Conservation (phyloP, 768 basidiomycete species). For the Pleurotus sapidus region DNA sequence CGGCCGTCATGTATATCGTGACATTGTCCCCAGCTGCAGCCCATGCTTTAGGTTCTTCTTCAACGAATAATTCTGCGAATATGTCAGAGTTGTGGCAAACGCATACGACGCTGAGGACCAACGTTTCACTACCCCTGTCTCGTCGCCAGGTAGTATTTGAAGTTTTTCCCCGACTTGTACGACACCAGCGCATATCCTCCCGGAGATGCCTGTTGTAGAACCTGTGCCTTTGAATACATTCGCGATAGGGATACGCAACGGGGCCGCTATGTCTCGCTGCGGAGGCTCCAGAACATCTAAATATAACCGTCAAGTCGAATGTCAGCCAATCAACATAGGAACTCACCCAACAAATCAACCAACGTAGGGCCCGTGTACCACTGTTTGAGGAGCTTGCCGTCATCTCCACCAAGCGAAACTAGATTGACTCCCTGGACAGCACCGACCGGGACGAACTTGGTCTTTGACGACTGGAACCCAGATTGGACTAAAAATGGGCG, state of each 20-base stretch:
- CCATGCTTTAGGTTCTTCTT: conserved; percentile 77
- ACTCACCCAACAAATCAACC: conserved; percentile 75
- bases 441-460: conserved; percentile 82
- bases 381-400: conserved; percentile 41
- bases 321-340: not conserved
- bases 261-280: conserved; percentile 65
- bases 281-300: conserved; percentile 84
- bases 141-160: conserved; percentile 89
- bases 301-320: not conserved
- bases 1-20: conserved; percentile 77
- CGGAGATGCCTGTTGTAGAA: conserved; percentile 74
- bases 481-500: conserved; percentile 83
- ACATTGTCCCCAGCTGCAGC: conserved; percentile 88
- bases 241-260: conserved; percentile 85
- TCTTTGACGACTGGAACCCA: conserved; percentile 79
- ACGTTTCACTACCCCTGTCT: conserved; percentile 78
- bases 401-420: conserved; percentile 43
- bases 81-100: not conserved
- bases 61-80: conserved; percentile 75
- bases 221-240: conserved; percentile 94
- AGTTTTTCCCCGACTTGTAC: conserved; percentile 90
- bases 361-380: conserved; percentile 92
- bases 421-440: conserved; percentile 92
- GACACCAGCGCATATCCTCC: conserved; percentile 82
- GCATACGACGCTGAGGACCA: conserved; percentile 12